Conservation (phyloP, 805 yeast genomes). For the Zygosaccharomyces rouxii region DNA sequence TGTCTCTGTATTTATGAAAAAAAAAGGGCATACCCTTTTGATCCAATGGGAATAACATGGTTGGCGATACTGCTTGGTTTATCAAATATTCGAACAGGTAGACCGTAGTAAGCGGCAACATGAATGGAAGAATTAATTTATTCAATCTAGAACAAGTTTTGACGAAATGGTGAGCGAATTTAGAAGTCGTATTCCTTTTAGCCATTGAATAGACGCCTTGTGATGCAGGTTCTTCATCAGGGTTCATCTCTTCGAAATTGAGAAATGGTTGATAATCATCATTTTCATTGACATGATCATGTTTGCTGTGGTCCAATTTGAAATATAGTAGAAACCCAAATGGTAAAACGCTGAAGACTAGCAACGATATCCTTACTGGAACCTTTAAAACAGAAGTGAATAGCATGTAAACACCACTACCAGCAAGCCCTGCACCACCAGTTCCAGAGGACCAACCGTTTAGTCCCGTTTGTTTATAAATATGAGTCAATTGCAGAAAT, state of each 20-base stretch:
- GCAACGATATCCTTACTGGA: slow-evolving; percentile 49
- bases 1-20: slow-evolving; percentile 68
- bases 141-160: slow-evolving; percentile 35
- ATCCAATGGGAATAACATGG: slow-evolving; percentile 70
- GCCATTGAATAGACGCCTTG: slow-evolving; percentile 5
- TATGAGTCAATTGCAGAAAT: slow-evolving; percentile 82
- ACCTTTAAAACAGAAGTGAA: slow-evolving; percentile 66
- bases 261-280: slow-evolving; percentile 8
- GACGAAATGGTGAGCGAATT: slow-evolving; percentile 18
- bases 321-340: slow-evolving; percentile 44
- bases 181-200: slow-evolving; percentile 2
- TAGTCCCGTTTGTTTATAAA: slow-evolving; percentile 54
- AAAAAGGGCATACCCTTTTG: slow-evolving; percentile 46
- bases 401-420: slow-evolving; percentile 66
- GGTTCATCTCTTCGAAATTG: slow-evolving; percentile 7
- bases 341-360: slow-evolving; percentile 56
- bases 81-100: slow-evolving; percentile 83
- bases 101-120: slow-evolving; percentile 80
- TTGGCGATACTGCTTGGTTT: slow-evolving; percentile 90
- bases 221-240: slow-evolving; percentile 5
- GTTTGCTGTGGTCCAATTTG: slow-evolving; percentile 20
- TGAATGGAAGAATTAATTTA: slow-evolving; percentile 56
- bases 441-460: slow-evolving; percentile 93
- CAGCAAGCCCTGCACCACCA: slow-evolving; percentile 90
- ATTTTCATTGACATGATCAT: slow-evolving; percentile 6